Conservation (phyloP, 176 grass and related monocot genomes). For the Cocos nucifera region DNA sequence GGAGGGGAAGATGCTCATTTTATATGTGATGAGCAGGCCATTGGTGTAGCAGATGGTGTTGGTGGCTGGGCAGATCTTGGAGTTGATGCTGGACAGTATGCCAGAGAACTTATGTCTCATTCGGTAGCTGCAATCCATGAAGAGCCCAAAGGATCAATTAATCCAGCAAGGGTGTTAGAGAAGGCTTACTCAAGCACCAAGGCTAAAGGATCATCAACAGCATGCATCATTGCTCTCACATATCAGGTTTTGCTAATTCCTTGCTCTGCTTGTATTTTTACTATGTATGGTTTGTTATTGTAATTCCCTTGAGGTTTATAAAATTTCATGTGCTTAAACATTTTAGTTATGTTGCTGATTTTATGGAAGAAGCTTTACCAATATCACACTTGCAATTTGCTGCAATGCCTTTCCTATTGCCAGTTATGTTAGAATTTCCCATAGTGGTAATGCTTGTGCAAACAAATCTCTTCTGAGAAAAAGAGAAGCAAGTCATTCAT, state of each 20-base stretch:
- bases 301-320: too few species aligned
- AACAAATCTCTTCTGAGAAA: too few species aligned
- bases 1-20: slow-evolving; percentile 98
- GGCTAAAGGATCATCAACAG: slow-evolving; percentile 86
- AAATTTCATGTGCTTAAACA: too few species aligned
- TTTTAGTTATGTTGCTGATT: too few species aligned
- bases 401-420: too few species aligned
- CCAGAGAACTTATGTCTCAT: slow-evolving; percentile 81
- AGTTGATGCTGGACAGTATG: slow-evolving; percentile 77
- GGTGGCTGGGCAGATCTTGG: slow-evolving; percentile 94
- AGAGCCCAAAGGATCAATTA: slow-evolving; percentile 60
- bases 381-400: too few species aligned
- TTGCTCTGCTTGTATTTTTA: not conserved
- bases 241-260: slow-evolving; percentile 38
- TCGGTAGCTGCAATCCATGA: slow-evolving; percentile 68
- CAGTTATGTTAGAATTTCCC: too few species aligned
- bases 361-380: too few species aligned
- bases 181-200: slow-evolving; percentile 82
- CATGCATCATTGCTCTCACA: slow-evolving; percentile 90
- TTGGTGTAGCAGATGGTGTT: slow-evolving; percentile 95
- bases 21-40: slow-evolving; percentile 69
- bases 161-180: slow-evolving; percentile 83
- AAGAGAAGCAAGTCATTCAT: too few species aligned
- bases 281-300: slow-evolving; percentile 2
- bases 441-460: too few species aligned